Evolutionary conservation across 306 rosid species (phyloP).

Genomic region (Clitoria ternatea): DNA sequence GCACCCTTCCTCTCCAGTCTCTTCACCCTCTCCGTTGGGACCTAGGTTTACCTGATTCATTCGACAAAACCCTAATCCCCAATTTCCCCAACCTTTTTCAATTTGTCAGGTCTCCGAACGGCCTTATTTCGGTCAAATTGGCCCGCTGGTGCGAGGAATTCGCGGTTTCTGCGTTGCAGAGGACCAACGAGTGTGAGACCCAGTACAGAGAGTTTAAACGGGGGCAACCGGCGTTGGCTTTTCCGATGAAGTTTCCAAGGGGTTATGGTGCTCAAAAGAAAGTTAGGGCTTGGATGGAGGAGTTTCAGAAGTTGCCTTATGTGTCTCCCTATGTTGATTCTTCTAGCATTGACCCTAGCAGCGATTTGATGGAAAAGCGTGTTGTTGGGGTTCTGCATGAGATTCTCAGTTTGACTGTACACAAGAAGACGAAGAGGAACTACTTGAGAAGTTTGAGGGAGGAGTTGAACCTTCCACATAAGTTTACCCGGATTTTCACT

Average conservation of each 20-base stretch:
- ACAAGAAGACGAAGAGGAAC: constrained; percentile 90
- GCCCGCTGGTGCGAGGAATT: constrained; percentile 57
- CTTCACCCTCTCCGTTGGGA: constrained; percentile 74
- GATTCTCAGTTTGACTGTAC: constrained; percentile 68
- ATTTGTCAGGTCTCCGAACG: constrained; percentile 49
- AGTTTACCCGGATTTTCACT: constrained; percentile 79
- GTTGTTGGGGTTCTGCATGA: constrained; percentile 91
- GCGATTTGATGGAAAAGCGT: constrained; percentile 96
- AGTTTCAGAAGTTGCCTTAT: constrained; percentile 84
- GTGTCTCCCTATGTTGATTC: constrained; percentile 74
- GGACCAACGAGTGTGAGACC: constrained; percentile 48
- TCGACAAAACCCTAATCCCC: constrained; percentile 60
- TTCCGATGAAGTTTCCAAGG: constrained; percentile 78
- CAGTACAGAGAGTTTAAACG: constrained; percentile 68
- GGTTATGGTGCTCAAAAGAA: constrained; percentile 87
- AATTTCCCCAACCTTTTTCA: constrained; percentile 53
- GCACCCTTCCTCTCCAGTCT: constrained; percentile 45
- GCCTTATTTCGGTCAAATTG: constrained; percentile 35
- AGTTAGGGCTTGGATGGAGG: constrained; percentile 89
- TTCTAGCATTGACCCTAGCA: constrained; percentile 57
- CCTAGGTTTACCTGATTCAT: constrained; percentile 75
- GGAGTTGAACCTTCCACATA: constrained; percentile 82
- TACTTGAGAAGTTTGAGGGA: constrained; percentile 81
- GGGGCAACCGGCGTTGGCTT: constrained; percentile 60
- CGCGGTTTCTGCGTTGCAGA: constrained; percentile 69